Conservation (phyloP, 2,329 filamentous ascomycete species). For the Zalaria sp. region DNA sequence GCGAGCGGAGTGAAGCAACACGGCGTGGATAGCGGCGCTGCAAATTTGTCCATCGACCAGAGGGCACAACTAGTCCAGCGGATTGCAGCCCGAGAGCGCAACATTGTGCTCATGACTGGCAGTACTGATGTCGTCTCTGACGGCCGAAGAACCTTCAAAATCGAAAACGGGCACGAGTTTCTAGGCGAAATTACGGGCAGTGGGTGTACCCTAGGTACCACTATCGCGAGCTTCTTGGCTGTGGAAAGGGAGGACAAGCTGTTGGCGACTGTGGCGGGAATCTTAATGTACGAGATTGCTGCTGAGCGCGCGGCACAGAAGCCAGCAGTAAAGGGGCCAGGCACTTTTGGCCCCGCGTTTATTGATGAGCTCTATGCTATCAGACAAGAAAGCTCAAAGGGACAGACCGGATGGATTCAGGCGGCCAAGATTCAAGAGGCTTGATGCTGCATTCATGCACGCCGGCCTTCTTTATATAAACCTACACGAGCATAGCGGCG, state of each 20-base stretch:
- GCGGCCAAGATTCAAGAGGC: conserved; percentile 32
- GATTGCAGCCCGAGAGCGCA: conserved; percentile 54
- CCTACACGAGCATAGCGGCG: too few species aligned
- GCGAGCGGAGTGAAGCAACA: conserved; percentile 45
- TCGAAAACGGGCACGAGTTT: conserved; percentile 64
- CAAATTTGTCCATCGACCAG: conserved; percentile 37
- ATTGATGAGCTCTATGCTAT: conserved; percentile 52
- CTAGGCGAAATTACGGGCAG: conserved; percentile 57
- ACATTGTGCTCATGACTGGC: conserved; percentile 73
- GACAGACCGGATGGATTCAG: conserved; percentile 38
- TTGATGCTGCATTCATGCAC: not conserved
- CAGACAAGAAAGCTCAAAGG: conserved; percentile 33
- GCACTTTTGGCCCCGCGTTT: conserved; percentile 75
- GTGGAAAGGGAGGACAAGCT: conserved; percentile 50
- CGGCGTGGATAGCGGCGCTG: conserved; percentile 66
- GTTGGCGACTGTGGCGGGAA: conserved; percentile 55
- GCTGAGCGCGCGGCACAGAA: conserved; percentile 51
- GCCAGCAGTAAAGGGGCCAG: conserved; percentile 59
- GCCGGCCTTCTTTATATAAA: too few species aligned
- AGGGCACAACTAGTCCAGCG: conserved; percentile 48
- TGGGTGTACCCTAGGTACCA: conserved; percentile 75
- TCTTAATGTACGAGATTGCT: conserved; percentile 66
- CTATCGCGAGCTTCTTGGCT: conserved; percentile 61
- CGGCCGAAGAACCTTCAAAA: conserved; percentile 49
- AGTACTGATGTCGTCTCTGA: conserved; percentile 64